These are phyloP conservation scores for Floccularia luteovirens DNA, from an alignment of 768 basidiomycete species.

Conservation along the genomic window DNA sequence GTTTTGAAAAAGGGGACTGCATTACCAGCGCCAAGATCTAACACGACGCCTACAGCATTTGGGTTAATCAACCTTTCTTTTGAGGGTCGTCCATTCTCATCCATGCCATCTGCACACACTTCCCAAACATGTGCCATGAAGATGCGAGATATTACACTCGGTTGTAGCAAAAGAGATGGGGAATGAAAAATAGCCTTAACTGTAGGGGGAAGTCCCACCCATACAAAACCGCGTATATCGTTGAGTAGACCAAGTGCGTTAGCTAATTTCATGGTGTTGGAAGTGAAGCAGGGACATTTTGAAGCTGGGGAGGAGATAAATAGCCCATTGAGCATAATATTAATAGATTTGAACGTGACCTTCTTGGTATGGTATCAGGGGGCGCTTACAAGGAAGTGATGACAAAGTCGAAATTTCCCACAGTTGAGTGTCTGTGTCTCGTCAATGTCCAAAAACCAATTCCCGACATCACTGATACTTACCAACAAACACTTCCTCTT, in stretches of 20 bases:
- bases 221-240: not conserved
- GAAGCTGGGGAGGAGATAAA: too few species aligned
- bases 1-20: not conserved
- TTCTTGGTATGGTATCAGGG: too few species aligned
- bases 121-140: not conserved
- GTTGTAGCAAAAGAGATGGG: not conserved
- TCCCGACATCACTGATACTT: too few species aligned
- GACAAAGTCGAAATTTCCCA: too few species aligned
- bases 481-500: too few species aligned
- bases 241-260: not conserved
- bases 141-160: not conserved
- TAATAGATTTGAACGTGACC: too few species aligned
- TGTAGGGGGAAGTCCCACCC: not conserved
- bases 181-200: not conserved
- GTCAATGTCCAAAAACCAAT: too few species aligned
- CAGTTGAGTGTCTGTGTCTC: too few species aligned
- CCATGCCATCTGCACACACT: not conserved
- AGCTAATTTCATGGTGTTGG: not conserved
- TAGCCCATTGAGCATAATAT: too few species aligned
- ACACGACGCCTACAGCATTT: not conserved
- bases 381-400: too few species aligned
- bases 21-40: conserved; percentile 9
- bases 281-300: too few species aligned
- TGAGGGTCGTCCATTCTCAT: not conserved
- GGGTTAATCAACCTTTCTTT: conserved; percentile 1